Conservation (phyloP, 2,329 filamentous ascomycete species). For the Trichoderma brevicompactum region DNA sequence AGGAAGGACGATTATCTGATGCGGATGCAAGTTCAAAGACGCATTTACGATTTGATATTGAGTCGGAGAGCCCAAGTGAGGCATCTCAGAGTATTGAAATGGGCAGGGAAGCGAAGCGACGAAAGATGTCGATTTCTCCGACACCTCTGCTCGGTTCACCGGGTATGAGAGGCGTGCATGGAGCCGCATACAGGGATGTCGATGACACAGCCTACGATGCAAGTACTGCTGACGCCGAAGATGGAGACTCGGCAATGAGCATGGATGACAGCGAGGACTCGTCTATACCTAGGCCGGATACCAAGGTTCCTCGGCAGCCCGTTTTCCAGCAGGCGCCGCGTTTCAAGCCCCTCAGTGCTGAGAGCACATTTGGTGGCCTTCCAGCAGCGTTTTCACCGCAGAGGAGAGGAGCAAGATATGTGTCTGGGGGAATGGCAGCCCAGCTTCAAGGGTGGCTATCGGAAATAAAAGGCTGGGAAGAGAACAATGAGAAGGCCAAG, state of each 20-base stretch:
- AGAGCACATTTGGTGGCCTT: slow-evolving; percentile 33
- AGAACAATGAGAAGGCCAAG: slow-evolving; percentile 28
- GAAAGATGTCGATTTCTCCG: slow-evolving; percentile 39
- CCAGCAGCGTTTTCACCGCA: slow-evolving; percentile 45
- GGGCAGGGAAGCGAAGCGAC: slow-evolving; percentile 36
- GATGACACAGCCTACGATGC: not conserved
- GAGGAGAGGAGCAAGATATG: slow-evolving; percentile 43
- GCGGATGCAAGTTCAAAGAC: not conserved
- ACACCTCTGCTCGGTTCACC: slow-evolving; percentile 29
- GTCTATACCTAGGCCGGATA: not conserved
- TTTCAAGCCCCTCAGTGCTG: slow-evolving; percentile 43
- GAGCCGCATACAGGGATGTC: not conserved
- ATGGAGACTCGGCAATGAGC: slow-evolving; percentile 7
- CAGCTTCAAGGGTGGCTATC: slow-evolving; percentile 49
- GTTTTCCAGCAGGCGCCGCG: slow-evolving; percentile 47
- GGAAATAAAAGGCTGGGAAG: slow-evolving; percentile 45
- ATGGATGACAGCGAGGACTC: slow-evolving; percentile 1
- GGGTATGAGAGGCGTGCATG: not conserved
- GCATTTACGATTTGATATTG: slow-evolving; percentile 3
- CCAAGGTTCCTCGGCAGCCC: slow-evolving; percentile 40
- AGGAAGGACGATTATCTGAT: slow-evolving; percentile 21
- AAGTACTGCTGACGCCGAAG: not conserved
- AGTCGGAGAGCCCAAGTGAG: slow-evolving; percentile 8
- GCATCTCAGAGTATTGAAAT: not conserved
- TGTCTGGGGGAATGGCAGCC: slow-evolving; percentile 46